phyloP scores from a whole-genome alignment of 1,284 basidiomycete genomes.

The Apiotrichum montevideense region DNA sequence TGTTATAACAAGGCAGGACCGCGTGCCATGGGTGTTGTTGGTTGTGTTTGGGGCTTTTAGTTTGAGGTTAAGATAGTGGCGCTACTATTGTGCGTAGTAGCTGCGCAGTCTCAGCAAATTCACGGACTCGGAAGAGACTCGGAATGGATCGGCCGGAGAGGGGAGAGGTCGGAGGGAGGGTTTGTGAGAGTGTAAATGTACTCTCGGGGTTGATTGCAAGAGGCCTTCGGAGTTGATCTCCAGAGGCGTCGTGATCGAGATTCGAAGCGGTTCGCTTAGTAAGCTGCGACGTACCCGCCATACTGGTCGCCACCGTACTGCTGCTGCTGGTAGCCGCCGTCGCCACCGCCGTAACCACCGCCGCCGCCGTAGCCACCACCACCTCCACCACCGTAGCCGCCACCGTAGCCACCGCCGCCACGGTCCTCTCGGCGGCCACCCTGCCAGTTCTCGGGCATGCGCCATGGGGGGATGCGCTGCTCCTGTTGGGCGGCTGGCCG shows the following conservation, averaged over 20 bases:
- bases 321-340: conserved; percentile 7
- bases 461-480: conserved; percentile 49
- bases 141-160: too few relatives aligned
- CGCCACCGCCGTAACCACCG: conserved; percentile 10
- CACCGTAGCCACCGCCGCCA: conserved; percentile 15
- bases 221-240: too few relatives aligned
- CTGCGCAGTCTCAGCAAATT: not conserved
- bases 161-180: too few relatives aligned
- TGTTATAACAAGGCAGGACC: not conserved
- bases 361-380: conserved; percentile 3
- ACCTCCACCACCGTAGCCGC: conserved; percentile 17
- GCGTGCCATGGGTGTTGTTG: not conserved
- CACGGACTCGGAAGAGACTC: too few relatives aligned
- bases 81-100: not conserved
- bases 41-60: too few relatives aligned
- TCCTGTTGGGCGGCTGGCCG: conserved; percentile 22
- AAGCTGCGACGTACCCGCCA: conserved; percentile 26
- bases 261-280: conserved; percentile 5
- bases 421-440: conserved; percentile 21
- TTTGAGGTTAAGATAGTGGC: too few relatives aligned
- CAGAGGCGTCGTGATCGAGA: too few relatives aligned
- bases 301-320: conserved; percentile 23
- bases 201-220: too few relatives aligned
- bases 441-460: conserved; percentile 50
- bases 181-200: too few relatives aligned